Conservation (phyloP, 2,329 filamentous ascomycete species). For the Plectosphaerella cucumerina region DNA sequence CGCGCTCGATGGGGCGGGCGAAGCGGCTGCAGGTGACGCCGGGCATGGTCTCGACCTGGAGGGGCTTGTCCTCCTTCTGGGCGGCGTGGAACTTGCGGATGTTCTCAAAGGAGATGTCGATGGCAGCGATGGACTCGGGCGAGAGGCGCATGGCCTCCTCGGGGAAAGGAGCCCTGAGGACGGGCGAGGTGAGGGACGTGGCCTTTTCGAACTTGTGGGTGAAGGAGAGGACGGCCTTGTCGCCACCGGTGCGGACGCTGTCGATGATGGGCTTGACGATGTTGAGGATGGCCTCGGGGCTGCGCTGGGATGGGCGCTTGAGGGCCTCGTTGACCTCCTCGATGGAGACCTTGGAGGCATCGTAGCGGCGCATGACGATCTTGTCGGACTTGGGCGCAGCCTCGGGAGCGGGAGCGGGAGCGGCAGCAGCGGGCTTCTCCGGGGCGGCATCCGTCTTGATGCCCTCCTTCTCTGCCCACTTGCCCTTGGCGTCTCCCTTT, state of each 20-base stretch:
- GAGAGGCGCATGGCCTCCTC: constrained; percentile 73
- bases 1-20: constrained; percentile 84
- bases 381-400: constrained; percentile 34
- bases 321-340: constrained; percentile 69
- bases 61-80: constrained; percentile 76
- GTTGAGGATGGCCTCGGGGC: constrained; percentile 87
- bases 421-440: constrained; percentile 24
- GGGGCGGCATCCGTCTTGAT: constrained; percentile 42
- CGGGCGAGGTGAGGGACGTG: constrained; percentile 81
- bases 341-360: constrained; percentile 60
- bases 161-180: constrained; percentile 86
- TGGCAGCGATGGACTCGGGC: constrained; percentile 82
- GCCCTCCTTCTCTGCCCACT: constrained; percentile 82
- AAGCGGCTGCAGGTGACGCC: constrained; percentile 94
- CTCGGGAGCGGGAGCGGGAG: constrained; percentile 14
- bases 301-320: constrained; percentile 87
- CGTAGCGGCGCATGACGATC: constrained; percentile 80
- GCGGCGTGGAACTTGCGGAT: constrained; percentile 92
- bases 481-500: constrained; percentile 89
- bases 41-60: constrained; percentile 95
- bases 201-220: constrained; percentile 99
- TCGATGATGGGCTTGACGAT: constrained; percentile 91
- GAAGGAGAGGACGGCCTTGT: constrained; percentile 84
- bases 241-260: constrained; percentile 76
- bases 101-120: constrained; percentile 90